A percentile compares a stretch with the other conserved stretches of the same genome.
Evolutionary conservation across 352 stramenopile species (phyloP).

Genomic region (Phytophthora megakarya): DNA sequence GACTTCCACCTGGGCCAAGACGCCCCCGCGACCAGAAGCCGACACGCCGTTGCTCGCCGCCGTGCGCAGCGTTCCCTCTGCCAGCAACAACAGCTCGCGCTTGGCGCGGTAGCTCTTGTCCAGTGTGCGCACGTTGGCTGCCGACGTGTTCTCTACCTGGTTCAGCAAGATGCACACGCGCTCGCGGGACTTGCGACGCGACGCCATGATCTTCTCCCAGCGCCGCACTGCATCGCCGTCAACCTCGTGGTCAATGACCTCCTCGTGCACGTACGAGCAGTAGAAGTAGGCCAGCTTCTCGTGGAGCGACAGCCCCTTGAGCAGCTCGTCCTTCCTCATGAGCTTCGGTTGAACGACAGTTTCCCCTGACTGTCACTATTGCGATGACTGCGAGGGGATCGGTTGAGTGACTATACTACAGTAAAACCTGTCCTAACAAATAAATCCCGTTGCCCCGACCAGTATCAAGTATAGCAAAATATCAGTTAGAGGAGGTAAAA

Average conservation of each 20-base stretch:
- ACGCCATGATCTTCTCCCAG: conserved; percentile 67
- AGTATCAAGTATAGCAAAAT: no score
- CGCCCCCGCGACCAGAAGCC: conserved; percentile 18
- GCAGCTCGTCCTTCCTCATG: conserved; percentile 35
- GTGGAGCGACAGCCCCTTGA: conserved; percentile 59
- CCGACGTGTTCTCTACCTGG: conserved; percentile 72
- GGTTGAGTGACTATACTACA: neutral
- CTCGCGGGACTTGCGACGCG: conserved; percentile 64
- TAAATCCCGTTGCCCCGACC: no score
- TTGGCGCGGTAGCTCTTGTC: conserved; percentile 79
- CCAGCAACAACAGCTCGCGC: conserved; percentile 66
- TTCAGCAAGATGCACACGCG: conserved; percentile 64
- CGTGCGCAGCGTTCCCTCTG: conserved; percentile 49
- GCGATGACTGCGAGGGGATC: neutral
- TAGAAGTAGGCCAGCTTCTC: conserved; percentile 82
- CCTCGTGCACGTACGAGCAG: conserved; percentile 71
- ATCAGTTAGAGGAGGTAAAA: no score
- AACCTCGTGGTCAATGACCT: conserved; percentile 48
- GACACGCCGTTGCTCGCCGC: conserved; percentile 15
- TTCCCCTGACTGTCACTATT: neutral
- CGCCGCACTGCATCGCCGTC: conserved; percentile 55
- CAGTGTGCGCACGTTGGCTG: conserved; percentile 56
- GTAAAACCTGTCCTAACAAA: neutral
- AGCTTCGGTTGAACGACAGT: conserved; percentile 15
- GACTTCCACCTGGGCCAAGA: conserved; percentile 55